A percentile compares a stretch with the other conserved stretches of the same genome.
Evolutionary conservation across 2,329 filamentous ascomycete genomes (phyloP).

Genomic region (Neonectria neomacrospora): DNA sequence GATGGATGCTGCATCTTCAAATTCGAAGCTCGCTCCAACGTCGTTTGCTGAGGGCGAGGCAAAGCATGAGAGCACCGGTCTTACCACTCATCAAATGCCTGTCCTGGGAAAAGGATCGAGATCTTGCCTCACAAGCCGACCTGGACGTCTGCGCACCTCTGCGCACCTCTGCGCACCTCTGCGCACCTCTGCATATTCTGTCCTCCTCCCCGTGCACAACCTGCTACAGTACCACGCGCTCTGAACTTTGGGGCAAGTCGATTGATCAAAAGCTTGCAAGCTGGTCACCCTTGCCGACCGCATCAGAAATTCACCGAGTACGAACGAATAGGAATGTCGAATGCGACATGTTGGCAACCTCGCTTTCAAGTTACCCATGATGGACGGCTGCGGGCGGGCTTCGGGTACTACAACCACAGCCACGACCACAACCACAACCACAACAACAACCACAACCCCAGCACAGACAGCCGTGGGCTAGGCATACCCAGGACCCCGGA

Average conservation of each 20-base stretch:
- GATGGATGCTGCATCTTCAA: slow-evolving; percentile 27
- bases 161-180: slow-evolving; percentile 6
- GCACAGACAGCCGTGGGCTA: slow-evolving; percentile 26
- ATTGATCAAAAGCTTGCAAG: not conserved
- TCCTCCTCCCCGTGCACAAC: slow-evolving; percentile 1
- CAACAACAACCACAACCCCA: not conserved
- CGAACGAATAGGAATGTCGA: not conserved
- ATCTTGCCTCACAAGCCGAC: slow-evolving; percentile 33
- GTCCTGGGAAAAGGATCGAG: slow-evolving; percentile 44
- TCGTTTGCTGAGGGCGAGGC: slow-evolving; percentile 30
- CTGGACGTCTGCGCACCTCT: slow-evolving; percentile 5
- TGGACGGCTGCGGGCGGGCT: not conserved
- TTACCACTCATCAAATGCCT: slow-evolving; percentile 29
- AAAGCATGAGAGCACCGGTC: slow-evolving; percentile 26
- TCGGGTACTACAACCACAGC: not conserved
- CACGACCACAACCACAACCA: too few relatives aligned
- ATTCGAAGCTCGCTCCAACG: slow-evolving; percentile 29
- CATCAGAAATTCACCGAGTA: not conserved
- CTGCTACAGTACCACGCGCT: not conserved
- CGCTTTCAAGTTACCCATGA: not conserved
- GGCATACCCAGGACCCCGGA: slow-evolving; percentile 32
- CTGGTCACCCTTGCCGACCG: not conserved
- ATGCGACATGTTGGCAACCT: not conserved
- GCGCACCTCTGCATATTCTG: slow-evolving; percentile 10
- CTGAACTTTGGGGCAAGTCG: not conserved